Conservation (phyloP, 305 asterid species). For the Fraxinus greggii region DNA sequence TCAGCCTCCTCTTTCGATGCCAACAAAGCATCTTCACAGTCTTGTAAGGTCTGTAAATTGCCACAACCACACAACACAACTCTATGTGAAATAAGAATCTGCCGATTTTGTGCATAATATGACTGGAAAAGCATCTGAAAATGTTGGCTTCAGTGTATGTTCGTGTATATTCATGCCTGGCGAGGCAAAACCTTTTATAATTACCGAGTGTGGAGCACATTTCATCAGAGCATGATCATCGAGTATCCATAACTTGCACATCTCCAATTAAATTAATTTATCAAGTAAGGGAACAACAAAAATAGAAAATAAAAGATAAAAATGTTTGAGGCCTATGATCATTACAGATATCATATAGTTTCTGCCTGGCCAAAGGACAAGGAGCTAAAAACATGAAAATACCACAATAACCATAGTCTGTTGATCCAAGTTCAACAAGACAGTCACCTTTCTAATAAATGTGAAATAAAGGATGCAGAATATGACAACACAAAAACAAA, state of each 20-base stretch:
- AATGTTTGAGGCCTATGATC: neutral
- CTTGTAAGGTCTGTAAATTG: conserved; percentile 63
- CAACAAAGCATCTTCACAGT: conserved; percentile 49
- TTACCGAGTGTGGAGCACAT: neutral
- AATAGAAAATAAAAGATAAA: neutral
- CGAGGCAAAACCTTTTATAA: neutral
- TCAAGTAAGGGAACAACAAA: neutral
- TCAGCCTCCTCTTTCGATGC: conserved; percentile 40
- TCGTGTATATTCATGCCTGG: neutral
- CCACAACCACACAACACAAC: conserved; percentile 17
- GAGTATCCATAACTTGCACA: neutral
- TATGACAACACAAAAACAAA: neutral
- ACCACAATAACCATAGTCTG: neutral
- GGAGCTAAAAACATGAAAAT: neutral
- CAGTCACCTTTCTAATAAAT: neutral
- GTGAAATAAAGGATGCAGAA: neutral
- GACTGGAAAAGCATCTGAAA: neutral
- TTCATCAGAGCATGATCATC: conserved; percentile 2
- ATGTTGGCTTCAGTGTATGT: neutral
- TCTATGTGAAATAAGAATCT: neutral
- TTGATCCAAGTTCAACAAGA: neutral
- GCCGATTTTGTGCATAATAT: neutral
- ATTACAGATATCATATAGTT: neutral
- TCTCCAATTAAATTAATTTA: neutral
- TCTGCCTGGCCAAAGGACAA: neutral